Conservation (phyloP, 495 filamentous ascomycete genomes). For the Copromyces sp. region DNA sequence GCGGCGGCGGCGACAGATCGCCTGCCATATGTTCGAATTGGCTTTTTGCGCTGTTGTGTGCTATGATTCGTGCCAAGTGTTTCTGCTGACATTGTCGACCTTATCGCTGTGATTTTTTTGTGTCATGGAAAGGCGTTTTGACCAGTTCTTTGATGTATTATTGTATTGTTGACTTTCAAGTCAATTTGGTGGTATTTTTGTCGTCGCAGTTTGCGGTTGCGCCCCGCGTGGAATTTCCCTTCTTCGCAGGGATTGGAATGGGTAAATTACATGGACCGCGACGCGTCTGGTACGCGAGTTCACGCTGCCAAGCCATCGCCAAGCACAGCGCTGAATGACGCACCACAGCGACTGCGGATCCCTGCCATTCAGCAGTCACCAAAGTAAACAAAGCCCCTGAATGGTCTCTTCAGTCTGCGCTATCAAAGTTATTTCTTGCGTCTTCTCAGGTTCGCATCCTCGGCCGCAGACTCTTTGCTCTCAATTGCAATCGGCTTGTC, state of each 20-base stretch:
- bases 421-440: conserved; percentile 14
- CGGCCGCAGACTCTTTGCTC: neutral
- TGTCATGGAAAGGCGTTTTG: neutral
- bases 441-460: conserved; percentile 21
- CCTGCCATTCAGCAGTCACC: neutral
- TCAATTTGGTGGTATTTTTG: neutral
- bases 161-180: neutral
- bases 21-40: conserved; percentile 35
- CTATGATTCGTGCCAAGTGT: neutral
- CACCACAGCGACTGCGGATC: neutral
- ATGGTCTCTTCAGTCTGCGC: neutral
- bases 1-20: conserved; percentile 9
- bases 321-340: neutral
- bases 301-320: neutral
- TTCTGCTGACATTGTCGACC: neutral
- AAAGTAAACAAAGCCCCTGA: neutral
- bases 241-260: neutral
- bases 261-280: neutral
- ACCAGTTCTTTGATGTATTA: too few relatives aligned
- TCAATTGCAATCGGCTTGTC: conserved; percentile 28
- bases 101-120: neutral
- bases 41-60: conserved; percentile 19
- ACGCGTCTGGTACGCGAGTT: neutral
- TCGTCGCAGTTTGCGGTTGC: neutral
- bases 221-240: neutral